Evolutionary conservation across 2,329 filamentous ascomycete genomes (phyloP), one percentile per base, ranked within the genome.

Genomic region (Graphium sp.): DNA sequence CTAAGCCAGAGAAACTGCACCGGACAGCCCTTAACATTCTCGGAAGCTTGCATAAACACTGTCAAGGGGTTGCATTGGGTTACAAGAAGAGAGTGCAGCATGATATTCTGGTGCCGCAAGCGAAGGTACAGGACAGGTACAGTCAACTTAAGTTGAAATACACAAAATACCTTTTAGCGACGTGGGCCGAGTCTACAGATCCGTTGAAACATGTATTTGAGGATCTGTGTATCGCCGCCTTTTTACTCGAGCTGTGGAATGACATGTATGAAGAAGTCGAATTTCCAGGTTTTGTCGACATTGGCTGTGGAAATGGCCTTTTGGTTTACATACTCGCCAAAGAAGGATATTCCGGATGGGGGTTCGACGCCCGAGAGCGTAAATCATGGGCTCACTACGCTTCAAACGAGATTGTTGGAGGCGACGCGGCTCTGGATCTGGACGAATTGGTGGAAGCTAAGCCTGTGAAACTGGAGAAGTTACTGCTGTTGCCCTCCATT

Each of bases 251-350:
- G 55, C 56, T 95, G 3, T 98, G 89, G 89, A 54, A 58, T 9
- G 71, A 77, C 33, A 87, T 93, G 74, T 95, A 95, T 46, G 44
- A 41, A 21, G 46, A 45, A 23, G 35, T 39, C 0, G 16, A 28
- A n/a, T 94, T 93, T 41, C 81, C 83, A 0, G 85, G 87, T 1
- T 98, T 95, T 42, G 80, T 94, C 13, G 89, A 98, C 44, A 83
- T 98, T 25, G 89, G 87, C 5, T 95, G 89, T 45, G 89, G 89
- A 2, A 98, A 95, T 44, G 89, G 89, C 1, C 59, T 98, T 4
- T 65, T 98, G 2, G 81, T 92, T 6, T 70, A 91, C 44, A 68
- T 98, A 21, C 65, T 98, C 5, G 62, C 73, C 10, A 56, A 65
- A 34, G 85, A 95, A 52, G 84, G 84, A 8, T 95, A 83, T 49